Conservation (phyloP, 176 grass and related monocot species). For the Phyllostachys edulis region DNA sequence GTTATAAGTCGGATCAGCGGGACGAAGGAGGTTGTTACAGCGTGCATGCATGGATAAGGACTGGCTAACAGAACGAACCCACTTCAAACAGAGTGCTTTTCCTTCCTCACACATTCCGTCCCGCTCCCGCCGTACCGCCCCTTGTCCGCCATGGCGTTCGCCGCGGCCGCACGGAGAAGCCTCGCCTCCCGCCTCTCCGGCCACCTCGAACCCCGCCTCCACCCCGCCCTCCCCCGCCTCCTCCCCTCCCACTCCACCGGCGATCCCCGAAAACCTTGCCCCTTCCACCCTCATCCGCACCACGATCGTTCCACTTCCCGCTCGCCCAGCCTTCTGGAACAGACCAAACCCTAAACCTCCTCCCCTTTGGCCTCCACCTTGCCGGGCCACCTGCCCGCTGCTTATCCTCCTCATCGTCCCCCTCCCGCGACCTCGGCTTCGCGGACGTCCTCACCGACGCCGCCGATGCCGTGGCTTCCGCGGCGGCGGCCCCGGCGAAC, state of each 20-base stretch:
- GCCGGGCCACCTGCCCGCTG: not conserved
- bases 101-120: too few species aligned
- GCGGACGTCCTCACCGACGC: slow-evolving; percentile 14
- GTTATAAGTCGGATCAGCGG: too few species aligned
- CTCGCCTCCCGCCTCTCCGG: slow-evolving; percentile 29
- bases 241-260: not conserved
- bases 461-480: not conserved
- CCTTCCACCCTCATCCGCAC: not conserved
- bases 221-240: not conserved
- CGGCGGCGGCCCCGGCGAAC: too few species aligned
- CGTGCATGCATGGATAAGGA: too few species aligned
- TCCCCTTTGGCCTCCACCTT: not conserved
- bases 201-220: slow-evolving; percentile 8
- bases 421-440: slow-evolving; percentile 10
- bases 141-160: slow-evolving; percentile 30
- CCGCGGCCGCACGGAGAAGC: slow-evolving; percentile 39
- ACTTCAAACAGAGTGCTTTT: too few species aligned
- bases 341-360: not conserved
- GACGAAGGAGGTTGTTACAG: too few species aligned
- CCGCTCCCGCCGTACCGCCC: too few species aligned
- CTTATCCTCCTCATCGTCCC: not conserved
- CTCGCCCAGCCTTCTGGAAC: not conserved
- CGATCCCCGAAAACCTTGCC: not conserved
- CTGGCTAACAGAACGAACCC: too few species aligned
- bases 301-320: not conserved